Percentiles rank a stretch among this genome's conserved stretches.
Evolutionary conservation across 805 yeast genomes (phyloP).

Genomic region (Jamesozyma lodderae): DNA sequence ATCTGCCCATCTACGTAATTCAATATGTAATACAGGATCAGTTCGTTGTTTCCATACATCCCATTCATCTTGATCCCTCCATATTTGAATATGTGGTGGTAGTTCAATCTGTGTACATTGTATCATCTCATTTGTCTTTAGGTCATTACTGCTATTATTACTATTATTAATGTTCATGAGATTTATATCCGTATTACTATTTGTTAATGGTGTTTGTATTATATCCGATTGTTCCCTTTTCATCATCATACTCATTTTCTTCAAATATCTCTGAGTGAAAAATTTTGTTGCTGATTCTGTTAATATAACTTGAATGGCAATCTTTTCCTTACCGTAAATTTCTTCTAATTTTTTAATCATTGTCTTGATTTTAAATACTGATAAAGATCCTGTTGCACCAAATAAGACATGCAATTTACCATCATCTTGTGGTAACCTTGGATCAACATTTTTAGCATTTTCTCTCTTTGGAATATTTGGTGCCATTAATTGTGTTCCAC

Average conservation of each 20-base stretch:
- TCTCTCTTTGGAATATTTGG: conserved; percentile 32
- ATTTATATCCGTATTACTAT: neutral
- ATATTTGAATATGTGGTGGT: conserved; percentile 65
- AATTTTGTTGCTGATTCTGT: conserved; percentile 84
- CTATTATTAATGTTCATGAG: too few relatives aligned
- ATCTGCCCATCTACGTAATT: conserved; percentile 93
- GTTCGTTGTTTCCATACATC: conserved; percentile 61
- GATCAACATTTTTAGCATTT: conserved; percentile 45
- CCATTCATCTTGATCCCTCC: conserved; percentile 97
- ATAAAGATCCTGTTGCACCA: conserved; percentile 86
- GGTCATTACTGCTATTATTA: neutral
- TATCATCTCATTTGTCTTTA: conserved; percentile 8
- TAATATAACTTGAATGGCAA: conserved; percentile 76
- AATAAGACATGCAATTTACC: conserved; percentile 77
- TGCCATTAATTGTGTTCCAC: conserved; percentile 8
- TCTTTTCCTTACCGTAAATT: conserved; percentile 64
- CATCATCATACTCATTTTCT: conserved; percentile 8
- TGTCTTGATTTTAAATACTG: conserved; percentile 68
- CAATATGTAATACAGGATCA: conserved; percentile 92
- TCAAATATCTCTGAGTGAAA: conserved; percentile 14
- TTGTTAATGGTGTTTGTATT: neutral
- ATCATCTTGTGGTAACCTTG: conserved; percentile 67
- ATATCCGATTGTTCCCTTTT: too few relatives aligned
- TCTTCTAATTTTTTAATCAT: conserved; percentile 76
- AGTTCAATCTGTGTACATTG: conserved; percentile 43